Conservation (phyloP, 2,329 filamentous ascomycete species). For the Sphaerulina musiva region DNA sequence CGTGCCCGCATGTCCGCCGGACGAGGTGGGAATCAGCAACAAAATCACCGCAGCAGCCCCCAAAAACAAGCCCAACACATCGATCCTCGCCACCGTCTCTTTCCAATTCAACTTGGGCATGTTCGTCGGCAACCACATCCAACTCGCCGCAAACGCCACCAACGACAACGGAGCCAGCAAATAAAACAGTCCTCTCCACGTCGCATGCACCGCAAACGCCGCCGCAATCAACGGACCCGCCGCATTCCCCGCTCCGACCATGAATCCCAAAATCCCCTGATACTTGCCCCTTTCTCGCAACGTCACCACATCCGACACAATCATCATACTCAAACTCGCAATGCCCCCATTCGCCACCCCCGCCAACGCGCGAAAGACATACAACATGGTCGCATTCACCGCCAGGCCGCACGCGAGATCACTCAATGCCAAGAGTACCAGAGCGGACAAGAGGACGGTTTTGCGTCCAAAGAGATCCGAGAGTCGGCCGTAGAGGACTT, state of each 20-base stretch:
- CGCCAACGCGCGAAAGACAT: constrained; percentile 54
- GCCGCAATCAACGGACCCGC: constrained; percentile 45
- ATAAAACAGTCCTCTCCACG: constrained; percentile 46
- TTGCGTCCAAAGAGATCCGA: constrained; percentile 44
- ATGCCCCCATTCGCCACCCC: constrained; percentile 59
- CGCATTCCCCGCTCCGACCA: constrained; percentile 43
- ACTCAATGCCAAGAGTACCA: constrained; percentile 49
- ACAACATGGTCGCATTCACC: constrained; percentile 52
- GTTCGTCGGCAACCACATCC: constrained; percentile 49
- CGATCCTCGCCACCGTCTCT: constrained; percentile 50
- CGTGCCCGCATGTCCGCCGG: constrained; percentile 43
- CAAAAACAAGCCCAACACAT: constrained; percentile 52
- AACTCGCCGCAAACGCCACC: constrained; percentile 43
- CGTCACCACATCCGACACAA: constrained; percentile 55
- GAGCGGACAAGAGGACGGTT: constrained; percentile 49
- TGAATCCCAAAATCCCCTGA: constrained; percentile 40
- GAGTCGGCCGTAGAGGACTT: constrained; percentile 55
- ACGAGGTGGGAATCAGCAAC: constrained; percentile 58
- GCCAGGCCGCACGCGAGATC: constrained; percentile 56
- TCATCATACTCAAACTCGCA: constrained; percentile 54
- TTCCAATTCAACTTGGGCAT: constrained; percentile 43
- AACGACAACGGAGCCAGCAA: constrained; percentile 49
- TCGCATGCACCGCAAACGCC: constrained; percentile 38
- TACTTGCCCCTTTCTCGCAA: constrained; percentile 53
- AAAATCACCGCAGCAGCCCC: constrained; percentile 53